Conservation (phyloP, 306 rosid species). For the Dryas octopetala region DNA sequence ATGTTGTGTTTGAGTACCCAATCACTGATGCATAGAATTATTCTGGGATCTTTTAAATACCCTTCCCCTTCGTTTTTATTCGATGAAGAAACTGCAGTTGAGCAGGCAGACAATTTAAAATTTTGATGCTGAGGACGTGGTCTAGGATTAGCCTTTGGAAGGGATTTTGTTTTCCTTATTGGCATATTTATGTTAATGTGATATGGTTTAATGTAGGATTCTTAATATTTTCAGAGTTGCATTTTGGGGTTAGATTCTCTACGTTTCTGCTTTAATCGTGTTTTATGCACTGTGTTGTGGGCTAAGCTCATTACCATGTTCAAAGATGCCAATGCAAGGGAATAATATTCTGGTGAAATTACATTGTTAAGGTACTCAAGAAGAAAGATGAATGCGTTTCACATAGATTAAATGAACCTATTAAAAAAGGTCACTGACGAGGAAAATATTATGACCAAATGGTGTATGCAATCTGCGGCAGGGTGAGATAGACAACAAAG, state of each 20-base stretch:
- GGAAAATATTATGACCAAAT: not conserved
- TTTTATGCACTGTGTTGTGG: no score
- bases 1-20: slow-evolving; percentile 83
- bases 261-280: no score
- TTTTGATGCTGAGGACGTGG: slow-evolving; percentile 16
- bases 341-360: no score
- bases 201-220: not conserved
- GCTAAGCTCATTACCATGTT: no score
- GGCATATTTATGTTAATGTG: not conserved
- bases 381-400: no score
- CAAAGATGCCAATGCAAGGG: no score
- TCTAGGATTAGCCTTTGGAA: slow-evolving; percentile 2
- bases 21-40: slow-evolving; percentile 55
- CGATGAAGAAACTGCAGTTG: slow-evolving; percentile 11
- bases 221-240: not conserved
- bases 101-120: slow-evolving; percentile 7
- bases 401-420: no score
- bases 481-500: slow-evolving; percentile 2
- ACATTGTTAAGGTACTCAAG: no score
- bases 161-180: slow-evolving; percentile 18
- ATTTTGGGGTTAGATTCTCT: no score
- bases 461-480: slow-evolving; percentile 10
- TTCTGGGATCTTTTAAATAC: not conserved
- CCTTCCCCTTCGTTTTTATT: not conserved
- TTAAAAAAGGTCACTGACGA: not conserved